Evolutionary conservation across 192 early-diverging fungal genomes (phyloP), one percentile per base, ranked within the genome.

Genomic region (Geosiphon pyriformis): DNA sequence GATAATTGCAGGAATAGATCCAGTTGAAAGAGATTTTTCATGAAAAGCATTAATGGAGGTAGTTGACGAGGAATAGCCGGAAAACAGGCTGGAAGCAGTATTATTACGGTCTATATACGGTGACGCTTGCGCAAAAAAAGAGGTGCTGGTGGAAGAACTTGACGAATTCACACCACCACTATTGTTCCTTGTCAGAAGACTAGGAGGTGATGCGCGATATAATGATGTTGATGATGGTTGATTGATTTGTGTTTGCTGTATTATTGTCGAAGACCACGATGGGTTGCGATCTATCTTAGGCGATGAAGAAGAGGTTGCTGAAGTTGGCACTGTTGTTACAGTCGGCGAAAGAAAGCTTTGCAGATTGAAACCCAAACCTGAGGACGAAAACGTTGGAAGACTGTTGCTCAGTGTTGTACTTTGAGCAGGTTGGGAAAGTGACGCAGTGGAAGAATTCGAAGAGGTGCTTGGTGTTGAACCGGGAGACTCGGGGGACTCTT

Each of bases 391-490:
- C 6, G 50, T 30, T 20, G 63, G 52, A 22, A 65, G 49, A 55
- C 63, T 65, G 27, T 29, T 65, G 29, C 63, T 65, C 26, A 65
- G 34, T 34, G 63, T 42, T 29, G 63, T 26, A 42, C 15, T 42
- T 27, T 53, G 63, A 27, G 20, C 31, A 17, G 23, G 31, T 2
- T 53, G 29, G 11, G 59, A 61, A 7, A 63, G 30, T 22, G 63
- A 65, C 11, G 63, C 23, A 15, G 49, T 34, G n/a, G 63, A 65
- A 0, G 63, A 65, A 15, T 37, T 65, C 18, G 63, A 53, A 18
- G 63, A 65, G 11, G 63, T 65, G 31, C 63, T 65, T 37, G 33
- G 59, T 23, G 59, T 35, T 51, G 63, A 65, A 27, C 46, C 37
- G 2, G 52, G 52, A 18, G 63, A 65, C 27, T 63, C 61, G 23